These are phyloP conservation scores for Aspergillus arachidicola DNA, from an alignment of 2,329 filamentous ascomycete genomes.

Conservation along the genomic window DNA sequence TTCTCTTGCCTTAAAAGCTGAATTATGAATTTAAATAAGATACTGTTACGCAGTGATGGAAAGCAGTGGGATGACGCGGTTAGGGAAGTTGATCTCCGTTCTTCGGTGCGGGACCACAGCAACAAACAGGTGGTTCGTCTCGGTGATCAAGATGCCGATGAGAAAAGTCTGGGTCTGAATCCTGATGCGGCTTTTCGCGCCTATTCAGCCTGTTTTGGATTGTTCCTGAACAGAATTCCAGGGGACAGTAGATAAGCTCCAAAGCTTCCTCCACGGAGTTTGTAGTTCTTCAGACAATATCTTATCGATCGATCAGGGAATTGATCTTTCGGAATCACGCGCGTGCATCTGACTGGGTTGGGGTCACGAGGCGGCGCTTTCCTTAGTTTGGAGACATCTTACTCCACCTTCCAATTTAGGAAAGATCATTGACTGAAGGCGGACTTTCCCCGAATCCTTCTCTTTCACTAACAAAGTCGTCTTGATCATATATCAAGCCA, in stretches of 20 bases:
- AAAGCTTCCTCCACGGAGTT: background rate
- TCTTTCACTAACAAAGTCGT: too few species aligned
- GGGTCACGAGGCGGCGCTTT: background rate
- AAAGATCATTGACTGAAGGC: constrained; percentile 2
- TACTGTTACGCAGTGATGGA: background rate
- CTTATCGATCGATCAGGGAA: constrained; percentile 5
- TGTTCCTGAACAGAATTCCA: background rate
- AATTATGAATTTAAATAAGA: background rate
- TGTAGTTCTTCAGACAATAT: background rate
- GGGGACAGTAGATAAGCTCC: background rate
- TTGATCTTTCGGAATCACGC: background rate
- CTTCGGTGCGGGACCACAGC: constrained; percentile 25
- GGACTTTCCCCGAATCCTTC: background rate
- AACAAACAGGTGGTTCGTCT: constrained; percentile 18
- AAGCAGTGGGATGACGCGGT: constrained; percentile 33
- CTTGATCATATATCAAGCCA: background rate
- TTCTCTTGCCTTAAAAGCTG: background rate
- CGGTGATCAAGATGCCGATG: constrained; percentile 20
- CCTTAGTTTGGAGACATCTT: background rate
- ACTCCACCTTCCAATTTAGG: background rate
- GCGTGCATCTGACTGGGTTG: background rate
- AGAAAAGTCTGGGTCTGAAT: constrained; percentile 13
- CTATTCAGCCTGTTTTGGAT: constrained; percentile 8
- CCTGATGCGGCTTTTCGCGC: constrained; percentile 1
- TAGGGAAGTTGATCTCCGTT: constrained; percentile 29